phyloP scores from a whole-genome alignment of 495 filamentous ascomycete genomes.

The Daldinia loculata region DNA sequence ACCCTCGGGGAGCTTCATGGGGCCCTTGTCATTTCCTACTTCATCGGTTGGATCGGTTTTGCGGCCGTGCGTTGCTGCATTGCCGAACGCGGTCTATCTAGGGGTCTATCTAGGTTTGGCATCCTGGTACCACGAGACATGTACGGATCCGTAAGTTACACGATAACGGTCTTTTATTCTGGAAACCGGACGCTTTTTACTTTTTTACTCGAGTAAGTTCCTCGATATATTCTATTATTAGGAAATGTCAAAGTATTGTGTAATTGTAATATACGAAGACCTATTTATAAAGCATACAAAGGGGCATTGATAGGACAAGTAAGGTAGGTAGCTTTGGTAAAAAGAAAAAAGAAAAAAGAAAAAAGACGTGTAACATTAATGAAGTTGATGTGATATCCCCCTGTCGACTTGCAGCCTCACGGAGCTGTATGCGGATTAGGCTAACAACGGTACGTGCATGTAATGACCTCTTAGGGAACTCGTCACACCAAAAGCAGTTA shows the following conservation, averaged over 20 bases:
- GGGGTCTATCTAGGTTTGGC: constrained; percentile 11
- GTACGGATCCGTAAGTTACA: not conserved
- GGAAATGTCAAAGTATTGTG: not conserved
- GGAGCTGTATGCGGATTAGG: constrained; percentile 21
- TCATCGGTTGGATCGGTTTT: constrained; percentile 26
- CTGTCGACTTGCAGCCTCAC: constrained; percentile 36
- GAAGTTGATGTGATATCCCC: constrained; percentile 34
- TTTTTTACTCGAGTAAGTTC: not conserved
- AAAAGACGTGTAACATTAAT: constrained; percentile 5
- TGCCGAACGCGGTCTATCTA: constrained; percentile 11
- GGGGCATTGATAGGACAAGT: no score
- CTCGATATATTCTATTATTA: not conserved
- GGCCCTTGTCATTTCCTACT: constrained; percentile 19
- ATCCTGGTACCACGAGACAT: not conserved
- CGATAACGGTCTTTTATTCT: constrained; percentile 2
- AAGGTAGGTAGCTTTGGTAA: no score
- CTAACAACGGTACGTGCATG: constrained; percentile 3
- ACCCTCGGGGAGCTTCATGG: constrained; percentile 17
- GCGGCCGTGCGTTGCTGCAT: constrained; percentile 35
- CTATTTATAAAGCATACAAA: not conserved
- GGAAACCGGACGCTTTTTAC: not conserved
- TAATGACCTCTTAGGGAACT: constrained; percentile 15
- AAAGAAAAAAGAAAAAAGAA: not conserved
- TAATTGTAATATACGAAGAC: not conserved
- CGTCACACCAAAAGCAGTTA: constrained; percentile 33